phyloP scores from a whole-genome alignment of 371 early-diverging fungal genomes.

The Nosema muscidifuracis region DNA sequence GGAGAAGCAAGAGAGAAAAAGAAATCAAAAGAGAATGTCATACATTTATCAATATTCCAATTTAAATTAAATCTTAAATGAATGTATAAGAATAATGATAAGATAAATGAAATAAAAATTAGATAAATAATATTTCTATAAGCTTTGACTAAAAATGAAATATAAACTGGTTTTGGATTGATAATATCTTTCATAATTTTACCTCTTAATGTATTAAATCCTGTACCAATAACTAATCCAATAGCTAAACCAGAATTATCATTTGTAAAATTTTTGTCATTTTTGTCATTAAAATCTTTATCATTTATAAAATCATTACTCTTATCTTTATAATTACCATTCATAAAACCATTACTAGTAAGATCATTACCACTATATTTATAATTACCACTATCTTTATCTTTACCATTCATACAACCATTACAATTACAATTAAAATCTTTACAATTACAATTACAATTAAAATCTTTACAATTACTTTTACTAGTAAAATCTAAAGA shows the following conservation, averaged over 20 bases:
- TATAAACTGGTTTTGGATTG: conserved; percentile 80
- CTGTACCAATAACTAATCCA: conserved; percentile 79
- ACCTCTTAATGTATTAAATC: conserved; percentile 92
- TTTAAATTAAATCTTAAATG: background rate
- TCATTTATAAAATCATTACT: no score
- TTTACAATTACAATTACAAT: no score
- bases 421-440: no score
- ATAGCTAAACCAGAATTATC: conserved; percentile 64
- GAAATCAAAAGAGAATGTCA: conserved; percentile 47
- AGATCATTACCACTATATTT: conserved; percentile 68
- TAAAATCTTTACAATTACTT: background rate
- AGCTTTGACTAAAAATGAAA: conserved; percentile 84
- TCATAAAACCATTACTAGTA: no score
- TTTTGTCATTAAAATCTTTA: no score
- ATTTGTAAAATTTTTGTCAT: conserved; percentile 61
- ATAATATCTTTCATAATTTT: conserved; percentile 81
- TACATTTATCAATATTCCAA: background rate
- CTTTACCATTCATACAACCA: background rate
- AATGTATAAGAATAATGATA: conserved; percentile 52
- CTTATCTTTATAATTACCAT: no score
- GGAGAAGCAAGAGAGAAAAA: conserved; percentile 55
- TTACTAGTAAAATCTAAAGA: background rate
- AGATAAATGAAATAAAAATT: conserved; percentile 55
- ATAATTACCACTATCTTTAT: conserved; percentile 67
- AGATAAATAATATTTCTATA: conserved; percentile 6